phyloP scores from a whole-genome alignment of 306 rosid genomes.

The Amphicarpaea edgeworthii region DNA sequence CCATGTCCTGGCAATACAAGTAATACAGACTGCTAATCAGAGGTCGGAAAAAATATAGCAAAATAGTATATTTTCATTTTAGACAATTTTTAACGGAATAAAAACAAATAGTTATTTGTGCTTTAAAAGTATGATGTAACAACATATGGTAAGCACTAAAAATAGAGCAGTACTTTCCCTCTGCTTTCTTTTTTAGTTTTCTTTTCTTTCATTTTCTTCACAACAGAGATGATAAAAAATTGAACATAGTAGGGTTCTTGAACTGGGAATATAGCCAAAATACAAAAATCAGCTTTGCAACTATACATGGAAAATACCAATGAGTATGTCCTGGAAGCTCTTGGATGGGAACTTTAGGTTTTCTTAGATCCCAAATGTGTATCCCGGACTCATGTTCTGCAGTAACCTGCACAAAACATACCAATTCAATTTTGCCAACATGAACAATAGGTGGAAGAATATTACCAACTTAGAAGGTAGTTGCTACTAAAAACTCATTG shows the following conservation, averaged over 20 bases:
- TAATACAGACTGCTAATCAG: slow-evolving; percentile 51
- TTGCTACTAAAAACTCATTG: background rate
- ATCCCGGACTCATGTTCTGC: slow-evolving; percentile 93
- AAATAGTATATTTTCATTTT: slow-evolving; percentile 25
- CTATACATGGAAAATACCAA: slow-evolving; percentile 63
- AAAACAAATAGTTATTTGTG: slow-evolving; percentile 1
- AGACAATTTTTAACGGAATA: slow-evolving; percentile 14
- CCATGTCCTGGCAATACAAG: slow-evolving; percentile 79
- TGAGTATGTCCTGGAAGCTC: slow-evolving; percentile 97
- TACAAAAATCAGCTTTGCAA: slow-evolving; percentile 39
- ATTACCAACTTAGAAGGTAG: slow-evolving; percentile 24
- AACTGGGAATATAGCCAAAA: slow-evolving; percentile 24
- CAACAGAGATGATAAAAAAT: background rate
- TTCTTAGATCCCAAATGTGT: slow-evolving; percentile 92
- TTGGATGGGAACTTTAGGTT: slow-evolving; percentile 74
- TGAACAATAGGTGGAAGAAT: slow-evolving; percentile 4
- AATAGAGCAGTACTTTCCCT: slow-evolving; percentile 18
- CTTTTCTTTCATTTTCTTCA: background rate
- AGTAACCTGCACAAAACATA: slow-evolving; percentile 68
- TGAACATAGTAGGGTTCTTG: slow-evolving; percentile 38
- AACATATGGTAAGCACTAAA: slow-evolving; percentile 18
- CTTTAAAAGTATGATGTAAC: slow-evolving; percentile 16
- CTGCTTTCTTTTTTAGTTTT: background rate
- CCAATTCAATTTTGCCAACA: slow-evolving; percentile 40
- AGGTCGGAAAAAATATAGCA: slow-evolving; percentile 33